A percentile compares a stretch with the other conserved stretches of the same genome.
These are phyloP conservation scores for Alternaria sp. DNA, from an alignment of 2,329 filamentous ascomycete species.

Conservation along the genomic window DNA sequence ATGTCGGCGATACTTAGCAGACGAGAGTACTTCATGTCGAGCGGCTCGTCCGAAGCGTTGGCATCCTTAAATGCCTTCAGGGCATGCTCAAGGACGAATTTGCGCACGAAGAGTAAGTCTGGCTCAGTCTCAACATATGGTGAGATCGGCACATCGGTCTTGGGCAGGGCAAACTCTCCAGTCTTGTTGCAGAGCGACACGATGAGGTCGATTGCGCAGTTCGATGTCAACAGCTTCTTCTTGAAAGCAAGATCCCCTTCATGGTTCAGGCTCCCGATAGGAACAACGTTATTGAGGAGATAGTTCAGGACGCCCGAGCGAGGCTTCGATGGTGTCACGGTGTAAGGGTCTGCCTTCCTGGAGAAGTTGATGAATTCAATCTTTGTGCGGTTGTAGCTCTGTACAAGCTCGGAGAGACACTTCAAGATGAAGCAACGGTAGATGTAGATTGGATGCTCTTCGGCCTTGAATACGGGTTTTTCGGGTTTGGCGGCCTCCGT, in stretches of 20 bases:
- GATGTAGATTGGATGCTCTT: constrained; percentile 94
- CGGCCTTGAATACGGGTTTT: constrained; percentile 84
- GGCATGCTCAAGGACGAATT: constrained; percentile 93
- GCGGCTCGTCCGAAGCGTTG: constrained; percentile 75
- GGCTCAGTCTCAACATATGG: constrained; percentile 74
- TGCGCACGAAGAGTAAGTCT: constrained; percentile 89
- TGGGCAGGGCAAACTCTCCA: constrained; percentile 73
- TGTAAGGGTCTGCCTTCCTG: constrained; percentile 82
- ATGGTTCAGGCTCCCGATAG: constrained; percentile 71
- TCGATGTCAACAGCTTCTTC: constrained; percentile 85
- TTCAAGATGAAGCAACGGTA: constrained; percentile 95
- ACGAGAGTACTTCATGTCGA: constrained; percentile 86
- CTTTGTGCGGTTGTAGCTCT: constrained; percentile 93
- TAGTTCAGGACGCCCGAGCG: constrained; percentile 94
- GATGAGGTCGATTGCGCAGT: constrained; percentile 84
- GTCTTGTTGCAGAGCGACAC: constrained; percentile 90
- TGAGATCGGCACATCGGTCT: constrained; percentile 41
- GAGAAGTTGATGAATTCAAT: constrained; percentile 99
- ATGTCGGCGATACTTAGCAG: constrained; percentile 88
- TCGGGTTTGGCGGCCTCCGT: constrained; percentile 55
- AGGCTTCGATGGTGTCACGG: constrained; percentile 90
- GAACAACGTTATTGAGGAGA: constrained; percentile 80
- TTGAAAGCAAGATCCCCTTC: constrained; percentile 79
- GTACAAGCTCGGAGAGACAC: constrained; percentile 87
- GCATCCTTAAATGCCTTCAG: constrained; percentile 92